phyloP scores from a whole-genome alignment of 2,329 filamentous ascomycete species.

The Fragosphaeria purpurea region DNA sequence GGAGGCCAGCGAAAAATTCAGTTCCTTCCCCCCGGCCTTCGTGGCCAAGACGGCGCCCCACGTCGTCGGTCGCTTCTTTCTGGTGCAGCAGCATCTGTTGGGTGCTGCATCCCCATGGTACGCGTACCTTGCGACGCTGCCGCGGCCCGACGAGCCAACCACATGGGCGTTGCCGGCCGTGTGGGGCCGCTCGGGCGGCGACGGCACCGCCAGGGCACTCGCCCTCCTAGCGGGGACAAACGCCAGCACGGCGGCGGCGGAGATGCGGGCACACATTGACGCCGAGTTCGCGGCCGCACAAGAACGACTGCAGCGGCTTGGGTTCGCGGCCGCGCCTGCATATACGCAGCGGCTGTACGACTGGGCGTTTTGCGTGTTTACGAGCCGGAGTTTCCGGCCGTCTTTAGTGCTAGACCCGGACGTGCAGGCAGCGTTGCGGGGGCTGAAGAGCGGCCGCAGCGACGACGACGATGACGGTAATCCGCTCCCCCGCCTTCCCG shows the following conservation, averaged over 20 bases:
- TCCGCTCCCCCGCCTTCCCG: conserved; percentile 16
- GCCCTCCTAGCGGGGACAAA: conserved; percentile 43
- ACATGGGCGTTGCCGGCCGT: conserved; percentile 50
- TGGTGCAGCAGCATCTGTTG: conserved; percentile 56
- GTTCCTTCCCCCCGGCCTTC: conserved; percentile 38
- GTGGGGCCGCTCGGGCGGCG: conserved; percentile 52
- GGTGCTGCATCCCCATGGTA: conserved; percentile 53
- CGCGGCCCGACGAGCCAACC: conserved; percentile 43
- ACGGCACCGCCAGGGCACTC: conserved; percentile 12
- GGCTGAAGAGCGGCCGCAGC: background rate
- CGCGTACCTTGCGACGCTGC: conserved; percentile 56
- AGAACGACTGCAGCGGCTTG: conserved; percentile 24
- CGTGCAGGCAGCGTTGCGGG: conserved; percentile 7
- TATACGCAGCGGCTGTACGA: conserved; percentile 44
- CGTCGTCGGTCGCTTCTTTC: conserved; percentile 56
- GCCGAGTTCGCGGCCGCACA: conserved; percentile 35
- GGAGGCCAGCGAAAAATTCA: background rate
- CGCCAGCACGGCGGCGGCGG: conserved; percentile 36
- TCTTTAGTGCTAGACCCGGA: conserved; percentile 40
- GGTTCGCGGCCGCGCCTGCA: conserved; percentile 20
- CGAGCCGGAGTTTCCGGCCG: conserved; percentile 54
- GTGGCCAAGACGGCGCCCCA: conserved; percentile 42
- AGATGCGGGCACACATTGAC: conserved; percentile 37
- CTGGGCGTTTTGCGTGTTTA: conserved; percentile 57
- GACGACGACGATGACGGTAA: conserved; percentile 3